Evolutionary conservation across 768 basidiomycete genomes (phyloP), one percentile per base, ranked within the genome.

Genomic region (Rhodocollybia butyracea): DNA sequence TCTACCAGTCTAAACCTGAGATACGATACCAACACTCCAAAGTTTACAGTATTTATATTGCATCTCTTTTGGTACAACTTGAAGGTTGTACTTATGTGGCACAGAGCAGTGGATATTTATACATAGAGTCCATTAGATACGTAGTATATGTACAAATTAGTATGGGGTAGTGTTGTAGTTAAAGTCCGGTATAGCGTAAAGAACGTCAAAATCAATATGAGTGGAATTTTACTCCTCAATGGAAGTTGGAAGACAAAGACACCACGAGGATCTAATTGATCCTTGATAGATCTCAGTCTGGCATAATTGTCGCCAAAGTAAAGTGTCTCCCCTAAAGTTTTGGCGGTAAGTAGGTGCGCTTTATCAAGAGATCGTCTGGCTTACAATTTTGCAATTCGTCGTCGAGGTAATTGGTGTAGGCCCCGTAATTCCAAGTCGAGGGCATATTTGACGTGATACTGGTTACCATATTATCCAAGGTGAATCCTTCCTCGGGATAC

Each of bases 221-320:
- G 15, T 40, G 5, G 34, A 36, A 17, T 36, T 40, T 46, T 30
- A 46, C 21, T 63, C 63, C 36, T 70, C 61, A 10, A 73, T 66
- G 17, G 63, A 64, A n/a, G 64, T 64, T 1, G 74, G 65, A 77
- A 77, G 17, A 65, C 59, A 45, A 78, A 78, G 2, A 72, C 61
- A 31, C 72, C 63, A 5, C 61, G 55, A 1, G 76, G 76, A 57
- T 76, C 74, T 31, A 71, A 63, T 22, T 39, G 54, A 15, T 59
- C 48, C 53, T 77, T 77, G 22, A 76, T 51, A 17, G 58, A 57
- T 34, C 62, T 58, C 39, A 77, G 60, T 3, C 68, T 67, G n/a
- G n/a, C n/a, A n/a, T n/a, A n/a, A n/a, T n/a, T n/a, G n/a, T n/a
- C n/a, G n/a, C n/a, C n/a, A n/a, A 71, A 74, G 52, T 72, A 74